phyloP scores from a whole-genome alignment of 2,329 filamentous ascomycete species.

The Stemphylium lycopersici region DNA sequence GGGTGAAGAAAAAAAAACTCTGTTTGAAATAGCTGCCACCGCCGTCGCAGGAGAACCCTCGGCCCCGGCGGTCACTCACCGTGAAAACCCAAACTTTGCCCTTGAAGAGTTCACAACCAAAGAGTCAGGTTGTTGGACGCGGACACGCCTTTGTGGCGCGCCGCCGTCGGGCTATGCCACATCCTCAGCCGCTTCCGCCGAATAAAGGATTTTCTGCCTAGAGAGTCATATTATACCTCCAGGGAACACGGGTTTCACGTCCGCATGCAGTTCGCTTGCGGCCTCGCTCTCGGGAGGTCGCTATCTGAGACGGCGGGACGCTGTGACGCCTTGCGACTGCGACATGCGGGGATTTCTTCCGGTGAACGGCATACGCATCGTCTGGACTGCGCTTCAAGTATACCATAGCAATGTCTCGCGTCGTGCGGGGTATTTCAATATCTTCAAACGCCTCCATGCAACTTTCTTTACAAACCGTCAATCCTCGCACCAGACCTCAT shows the following conservation, averaged over 20 bases:
- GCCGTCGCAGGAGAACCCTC: constrained; percentile 3
- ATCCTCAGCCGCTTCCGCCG: constrained; percentile 12
- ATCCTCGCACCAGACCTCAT: not conserved
- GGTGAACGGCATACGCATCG: constrained; percentile 4
- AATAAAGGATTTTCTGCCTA: constrained; percentile 4
- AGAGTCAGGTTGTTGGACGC: not conserved
- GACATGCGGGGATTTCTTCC: constrained; percentile 11
- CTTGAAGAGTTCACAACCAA: constrained; percentile 4
- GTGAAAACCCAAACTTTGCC: constrained; percentile 2
- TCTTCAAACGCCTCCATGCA: constrained; percentile 2
- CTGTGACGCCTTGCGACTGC: constrained; percentile 10
- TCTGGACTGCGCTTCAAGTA: not conserved
- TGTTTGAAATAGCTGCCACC: not conserved
- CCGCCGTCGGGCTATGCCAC: constrained; percentile 7
- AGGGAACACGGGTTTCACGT: constrained; percentile 13
- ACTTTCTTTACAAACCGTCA: not conserved
- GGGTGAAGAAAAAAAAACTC: constrained; percentile 7
- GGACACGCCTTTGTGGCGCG: not conserved
- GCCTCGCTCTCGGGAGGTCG: constrained; percentile 7
- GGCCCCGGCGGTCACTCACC: constrained; percentile 12
- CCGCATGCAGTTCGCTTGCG: constrained; percentile 11
- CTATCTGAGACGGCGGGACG: constrained; percentile 16
- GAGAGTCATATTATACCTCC: constrained; percentile 12
- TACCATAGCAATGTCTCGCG: constrained; percentile 4
- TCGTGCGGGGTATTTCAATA: constrained; percentile 5